Evolutionary conservation across 2,329 filamentous ascomycete species (phyloP).

Genomic region (Nemania diffusa): DNA sequence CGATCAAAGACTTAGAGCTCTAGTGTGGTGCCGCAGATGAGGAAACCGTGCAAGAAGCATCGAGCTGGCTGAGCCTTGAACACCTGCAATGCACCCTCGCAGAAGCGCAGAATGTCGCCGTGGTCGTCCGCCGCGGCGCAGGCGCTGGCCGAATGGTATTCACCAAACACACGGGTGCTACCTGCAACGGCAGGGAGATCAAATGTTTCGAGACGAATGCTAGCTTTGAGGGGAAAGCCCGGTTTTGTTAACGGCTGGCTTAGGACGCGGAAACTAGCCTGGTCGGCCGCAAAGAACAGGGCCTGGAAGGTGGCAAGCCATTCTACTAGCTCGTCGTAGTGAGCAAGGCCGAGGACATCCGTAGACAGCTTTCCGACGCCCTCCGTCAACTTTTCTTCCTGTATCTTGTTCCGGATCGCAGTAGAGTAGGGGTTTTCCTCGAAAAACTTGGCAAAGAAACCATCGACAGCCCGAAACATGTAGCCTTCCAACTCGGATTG

Average conservation of each 20-base stretch:
- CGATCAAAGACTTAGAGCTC: slow-evolving; percentile 13
- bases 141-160: background rate
- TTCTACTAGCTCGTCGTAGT: background rate
- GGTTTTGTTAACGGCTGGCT: background rate
- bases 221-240: background rate
- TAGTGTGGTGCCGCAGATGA: background rate
- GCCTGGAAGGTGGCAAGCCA: background rate
- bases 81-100: background rate
- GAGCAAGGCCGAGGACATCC: background rate
- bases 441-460: background rate
- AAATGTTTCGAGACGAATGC: background rate
- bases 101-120: background rate
- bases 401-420: background rate
- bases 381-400: background rate
- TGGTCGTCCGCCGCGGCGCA: background rate
- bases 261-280: background rate
- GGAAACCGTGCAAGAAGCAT: background rate
- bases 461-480: background rate
- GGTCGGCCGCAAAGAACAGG: background rate
- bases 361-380: background rate
- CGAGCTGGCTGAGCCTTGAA: background rate
- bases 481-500: slow-evolving; percentile 5
- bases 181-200: background rate
- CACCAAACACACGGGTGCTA: background rate
- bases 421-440: background rate